Percentiles rank a stretch among this genome's conserved stretches.
phyloP scores from a whole-genome alignment of 805 yeast genomes.

The Candida stauntonica region DNA sequence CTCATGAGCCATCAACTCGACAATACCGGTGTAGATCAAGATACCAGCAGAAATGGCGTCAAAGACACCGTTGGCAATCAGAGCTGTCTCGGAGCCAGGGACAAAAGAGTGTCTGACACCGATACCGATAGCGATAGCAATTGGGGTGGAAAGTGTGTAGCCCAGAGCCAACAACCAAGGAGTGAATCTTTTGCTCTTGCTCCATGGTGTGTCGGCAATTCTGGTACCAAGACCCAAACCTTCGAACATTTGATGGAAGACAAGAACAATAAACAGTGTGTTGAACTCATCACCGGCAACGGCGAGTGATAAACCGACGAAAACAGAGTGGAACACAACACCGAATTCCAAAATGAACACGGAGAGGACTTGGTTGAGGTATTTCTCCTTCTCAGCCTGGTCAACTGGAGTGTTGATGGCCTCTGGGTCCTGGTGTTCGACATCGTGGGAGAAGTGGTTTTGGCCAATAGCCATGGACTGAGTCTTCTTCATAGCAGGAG shows the following conservation, averaged over 20 bases:
- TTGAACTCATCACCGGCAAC: constrained; percentile 74
- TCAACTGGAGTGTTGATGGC: constrained; percentile 33
- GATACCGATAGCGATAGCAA: constrained; percentile 74
- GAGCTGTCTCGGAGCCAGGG: constrained; percentile 52
- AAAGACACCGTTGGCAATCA: constrained; percentile 66
- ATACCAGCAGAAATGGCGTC: constrained; percentile 79
- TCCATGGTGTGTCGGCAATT: constrained; percentile 47
- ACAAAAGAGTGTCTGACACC: constrained; percentile 64
- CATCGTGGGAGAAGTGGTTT: constrained; percentile 41
- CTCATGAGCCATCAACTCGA: constrained; percentile 78
- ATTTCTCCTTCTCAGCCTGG: constrained; percentile 38
- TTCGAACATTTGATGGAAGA: constrained; percentile 79
- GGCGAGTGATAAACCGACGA: constrained; percentile 74
- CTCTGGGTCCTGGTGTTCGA: constrained; percentile 41
- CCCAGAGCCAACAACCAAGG: constrained; percentile 56
- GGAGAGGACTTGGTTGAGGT: constrained; percentile 51
- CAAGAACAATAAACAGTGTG: constrained; percentile 62
- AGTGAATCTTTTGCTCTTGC: constrained; percentile 35
- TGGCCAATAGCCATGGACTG: constrained; percentile 28
- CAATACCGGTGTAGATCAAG: constrained; percentile 69
- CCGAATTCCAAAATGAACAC: constrained; percentile 72
- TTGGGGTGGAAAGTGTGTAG: constrained; percentile 60
- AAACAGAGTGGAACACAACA: constrained; percentile 76
- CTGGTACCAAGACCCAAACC: constrained; percentile 84
- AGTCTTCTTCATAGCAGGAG: constrained; percentile 8